phyloP scores from a whole-genome alignment of 495 filamentous ascomycete genomes.

The Evansstolkia leycettana region DNA sequence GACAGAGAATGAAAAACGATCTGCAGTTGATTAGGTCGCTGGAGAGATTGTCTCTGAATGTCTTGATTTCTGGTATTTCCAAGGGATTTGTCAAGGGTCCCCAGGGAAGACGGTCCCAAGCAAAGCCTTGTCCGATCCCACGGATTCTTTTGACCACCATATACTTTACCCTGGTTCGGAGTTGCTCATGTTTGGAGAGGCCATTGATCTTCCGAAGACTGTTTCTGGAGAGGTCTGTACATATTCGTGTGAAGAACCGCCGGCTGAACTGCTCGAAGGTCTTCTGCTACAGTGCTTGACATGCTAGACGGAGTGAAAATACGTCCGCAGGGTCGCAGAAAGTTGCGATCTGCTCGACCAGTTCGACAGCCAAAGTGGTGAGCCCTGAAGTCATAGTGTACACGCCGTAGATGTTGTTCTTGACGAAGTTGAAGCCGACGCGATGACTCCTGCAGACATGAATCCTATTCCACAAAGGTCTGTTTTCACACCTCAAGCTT shows the following conservation, averaged over 20 bases:
- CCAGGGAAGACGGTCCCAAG: slow-evolving; percentile 16
- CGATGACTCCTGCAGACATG: no score
- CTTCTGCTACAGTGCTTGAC: slow-evolving; percentile 13
- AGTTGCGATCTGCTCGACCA: slow-evolving; percentile 13
- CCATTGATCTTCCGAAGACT: slow-evolving; percentile 13
- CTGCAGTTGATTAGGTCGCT: slow-evolving; percentile 11
- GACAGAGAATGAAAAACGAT: slow-evolving; percentile 19
- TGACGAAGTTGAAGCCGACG: no score
- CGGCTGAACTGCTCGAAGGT: slow-evolving; percentile 17
- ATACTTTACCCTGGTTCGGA: slow-evolving; percentile 10
- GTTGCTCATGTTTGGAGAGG: slow-evolving; percentile 6
- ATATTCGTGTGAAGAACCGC: slow-evolving; percentile 13
- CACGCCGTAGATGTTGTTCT: no score
- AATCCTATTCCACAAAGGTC: no score
- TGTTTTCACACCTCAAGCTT: no score
- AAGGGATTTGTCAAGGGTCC: slow-evolving; percentile 12
- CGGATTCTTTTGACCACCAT: slow-evolving; percentile 12
- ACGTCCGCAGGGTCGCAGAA: slow-evolving; percentile 4
- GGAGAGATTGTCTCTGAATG: slow-evolving; percentile 12
- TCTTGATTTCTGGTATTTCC: slow-evolving; percentile 9
- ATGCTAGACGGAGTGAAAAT: slow-evolving; percentile 11
- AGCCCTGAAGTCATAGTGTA: no score
- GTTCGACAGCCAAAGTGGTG: slow-evolving; percentile 10
- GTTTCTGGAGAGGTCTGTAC: slow-evolving; percentile 12
- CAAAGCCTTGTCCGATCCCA: slow-evolving; percentile 6